Conservation (phyloP, 1,139 yeast genomes). For the Yamadazyma spencermartinsiae region DNA sequence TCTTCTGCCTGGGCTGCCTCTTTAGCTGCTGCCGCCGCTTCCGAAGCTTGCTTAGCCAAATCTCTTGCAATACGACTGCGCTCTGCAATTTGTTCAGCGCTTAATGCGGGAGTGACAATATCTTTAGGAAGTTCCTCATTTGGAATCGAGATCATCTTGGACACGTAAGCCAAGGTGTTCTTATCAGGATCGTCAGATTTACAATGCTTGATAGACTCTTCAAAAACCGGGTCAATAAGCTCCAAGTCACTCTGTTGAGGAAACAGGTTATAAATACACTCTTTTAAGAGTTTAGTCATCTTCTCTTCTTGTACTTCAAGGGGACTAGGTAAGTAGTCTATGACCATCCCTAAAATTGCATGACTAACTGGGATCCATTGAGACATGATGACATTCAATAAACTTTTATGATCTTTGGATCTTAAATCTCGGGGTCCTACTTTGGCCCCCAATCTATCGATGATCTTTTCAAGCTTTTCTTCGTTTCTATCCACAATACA, state of each 20-base stretch:
- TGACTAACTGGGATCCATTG: conserved; percentile 96
- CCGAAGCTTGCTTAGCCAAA: conserved; percentile 67
- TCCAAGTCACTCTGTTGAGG: conserved; percentile 38
- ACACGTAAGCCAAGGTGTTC: conserved; percentile 77
- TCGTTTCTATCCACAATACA: conserved; percentile 65
- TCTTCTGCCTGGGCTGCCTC: conserved; percentile 26
- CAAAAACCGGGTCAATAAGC: conserved; percentile 49
- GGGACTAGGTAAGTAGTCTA: conserved; percentile 86
- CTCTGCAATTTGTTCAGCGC: conserved; percentile 64
- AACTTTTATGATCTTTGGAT: conserved; percentile 69
- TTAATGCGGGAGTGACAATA: conserved; percentile 23
- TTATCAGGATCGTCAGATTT: conserved; percentile 50
- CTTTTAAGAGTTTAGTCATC: conserved; percentile 64
- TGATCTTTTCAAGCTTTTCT: conserved; percentile 74
- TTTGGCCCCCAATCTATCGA: conserved; percentile 66
- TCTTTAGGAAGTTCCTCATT: conserved; percentile 75
- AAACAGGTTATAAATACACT: conserved; percentile 39
- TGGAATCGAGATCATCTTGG: conserved; percentile 86
- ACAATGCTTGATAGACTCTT: conserved; percentile 63
- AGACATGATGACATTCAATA: conserved; percentile 71
- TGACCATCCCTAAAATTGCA: conserved; percentile 80
- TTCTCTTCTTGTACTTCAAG: conserved; percentile 69
- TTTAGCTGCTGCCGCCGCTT: conserved; percentile 43
- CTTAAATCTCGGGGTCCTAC: conserved; percentile 74
- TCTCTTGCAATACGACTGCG: conserved; percentile 70